Evolutionary conservation across 2,329 filamentous ascomycete genomes (phyloP).

Genomic region (Anthostomella pinea): DNA sequence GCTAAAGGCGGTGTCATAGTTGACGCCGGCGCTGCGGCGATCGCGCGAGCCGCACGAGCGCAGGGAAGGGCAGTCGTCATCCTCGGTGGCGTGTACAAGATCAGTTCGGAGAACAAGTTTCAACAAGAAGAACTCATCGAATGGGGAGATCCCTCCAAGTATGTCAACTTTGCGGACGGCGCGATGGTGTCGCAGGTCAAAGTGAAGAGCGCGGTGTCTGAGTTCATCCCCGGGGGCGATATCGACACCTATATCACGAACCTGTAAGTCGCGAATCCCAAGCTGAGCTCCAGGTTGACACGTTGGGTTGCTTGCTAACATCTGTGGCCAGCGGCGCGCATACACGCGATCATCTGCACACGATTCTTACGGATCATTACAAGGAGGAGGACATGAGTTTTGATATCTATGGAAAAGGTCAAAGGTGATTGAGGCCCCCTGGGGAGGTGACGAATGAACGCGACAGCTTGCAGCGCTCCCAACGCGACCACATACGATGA

Average conservation of each 20-base stretch:
- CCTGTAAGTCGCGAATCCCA: slow-evolving; percentile 50
- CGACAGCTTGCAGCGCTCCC: not conserved
- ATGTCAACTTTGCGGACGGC: slow-evolving; percentile 76
- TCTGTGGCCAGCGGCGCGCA: slow-evolving; percentile 30
- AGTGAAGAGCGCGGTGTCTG: slow-evolving; percentile 75
- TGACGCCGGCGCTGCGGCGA: slow-evolving; percentile 76
- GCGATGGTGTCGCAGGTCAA: slow-evolving; percentile 74
- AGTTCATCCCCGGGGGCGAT: slow-evolving; percentile 75
- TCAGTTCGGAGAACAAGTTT: slow-evolving; percentile 86
- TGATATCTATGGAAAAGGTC: slow-evolving; percentile 42
- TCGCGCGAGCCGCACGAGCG: slow-evolving; percentile 80
- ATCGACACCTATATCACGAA: slow-evolving; percentile 86
- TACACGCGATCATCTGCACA: slow-evolving; percentile 65
- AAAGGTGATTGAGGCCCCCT: slow-evolving; percentile 28
- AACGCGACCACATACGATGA: not conserved
- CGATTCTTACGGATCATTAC: slow-evolving; percentile 73
- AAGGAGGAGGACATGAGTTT: slow-evolving; percentile 69
- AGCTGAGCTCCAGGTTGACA: not conserved
- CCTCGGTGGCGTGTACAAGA: slow-evolving; percentile 87
- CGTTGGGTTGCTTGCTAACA: slow-evolving; percentile 11
- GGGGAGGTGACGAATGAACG: too few relatives aligned
- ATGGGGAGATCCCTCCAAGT: slow-evolving; percentile 76
- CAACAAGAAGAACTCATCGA: slow-evolving; percentile 80
- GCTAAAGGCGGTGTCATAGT: slow-evolving; percentile 85
- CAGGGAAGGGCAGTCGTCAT: slow-evolving; percentile 84